Conservation (phyloP, 495 filamentous ascomycete genomes). For the Neurospora cerealis region DNA sequence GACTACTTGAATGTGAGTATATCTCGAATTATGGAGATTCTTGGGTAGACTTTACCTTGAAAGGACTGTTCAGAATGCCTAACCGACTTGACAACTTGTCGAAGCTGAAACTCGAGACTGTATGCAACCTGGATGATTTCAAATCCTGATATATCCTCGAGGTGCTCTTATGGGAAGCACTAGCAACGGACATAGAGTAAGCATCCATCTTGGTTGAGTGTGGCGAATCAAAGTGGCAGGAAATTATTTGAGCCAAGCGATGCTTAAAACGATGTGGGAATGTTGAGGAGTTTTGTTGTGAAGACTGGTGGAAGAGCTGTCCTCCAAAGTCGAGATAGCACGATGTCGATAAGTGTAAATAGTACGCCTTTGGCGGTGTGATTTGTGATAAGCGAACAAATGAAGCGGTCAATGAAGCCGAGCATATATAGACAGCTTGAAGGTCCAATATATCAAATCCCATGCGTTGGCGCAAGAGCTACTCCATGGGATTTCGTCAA, state of each 20-base stretch:
- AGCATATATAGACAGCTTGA: background rate
- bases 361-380: background rate
- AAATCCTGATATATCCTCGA: conserved; percentile 42
- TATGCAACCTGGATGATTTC: conserved; percentile 16
- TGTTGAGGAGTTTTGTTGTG: background rate
- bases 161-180: conserved; percentile 25
- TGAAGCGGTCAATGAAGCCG: background rate
- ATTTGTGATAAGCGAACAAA: background rate
- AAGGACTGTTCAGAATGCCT: conserved; percentile 20
- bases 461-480: background rate
- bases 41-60: conserved; percentile 8
- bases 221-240: background rate
- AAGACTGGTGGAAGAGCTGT: background rate
- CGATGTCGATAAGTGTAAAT: background rate
- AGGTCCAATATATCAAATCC: background rate
- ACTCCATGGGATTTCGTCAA: background rate
- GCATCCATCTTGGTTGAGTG: conserved; percentile 35
- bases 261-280: background rate
- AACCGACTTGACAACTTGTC: conserved; percentile 6
- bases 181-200: conserved; percentile 37
- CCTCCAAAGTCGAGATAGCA: background rate
- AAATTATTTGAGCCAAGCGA: background rate
- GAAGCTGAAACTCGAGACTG: background rate
- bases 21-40: no score
- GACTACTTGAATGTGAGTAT: conserved; percentile 4